Evolutionary conservation across 2,329 filamentous ascomycete species (phyloP).

Genomic region (Ambrosiella xylebori): DNA sequence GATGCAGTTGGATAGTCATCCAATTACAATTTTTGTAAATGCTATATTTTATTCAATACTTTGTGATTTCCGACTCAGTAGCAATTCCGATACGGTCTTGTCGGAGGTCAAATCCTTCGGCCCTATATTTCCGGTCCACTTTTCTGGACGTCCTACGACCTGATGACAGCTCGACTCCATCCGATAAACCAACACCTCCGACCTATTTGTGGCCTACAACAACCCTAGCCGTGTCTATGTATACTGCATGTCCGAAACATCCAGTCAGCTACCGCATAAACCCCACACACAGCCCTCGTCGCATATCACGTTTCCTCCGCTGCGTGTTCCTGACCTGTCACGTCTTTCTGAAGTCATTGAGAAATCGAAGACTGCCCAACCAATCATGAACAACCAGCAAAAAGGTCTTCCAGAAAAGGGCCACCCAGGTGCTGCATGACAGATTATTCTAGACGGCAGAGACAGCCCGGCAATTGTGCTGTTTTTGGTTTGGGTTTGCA

Average conservation of each 20-base stretch:
- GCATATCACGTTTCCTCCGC: neutral
- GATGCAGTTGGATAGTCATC: neutral
- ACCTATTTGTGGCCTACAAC: neutral
- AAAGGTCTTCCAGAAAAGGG: neutral
- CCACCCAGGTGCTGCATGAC: neutral
- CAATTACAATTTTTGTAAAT: neutral
- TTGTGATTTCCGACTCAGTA: neutral
- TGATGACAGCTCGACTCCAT: neutral
- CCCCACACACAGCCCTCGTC: neutral
- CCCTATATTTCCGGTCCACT: neutral
- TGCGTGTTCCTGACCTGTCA: neutral
- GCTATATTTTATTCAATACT: neutral
- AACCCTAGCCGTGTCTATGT: neutral
- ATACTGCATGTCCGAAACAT: neutral
- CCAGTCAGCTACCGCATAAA: neutral
- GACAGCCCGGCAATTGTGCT: neutral
- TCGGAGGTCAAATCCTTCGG: neutral
- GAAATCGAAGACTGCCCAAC: no score
- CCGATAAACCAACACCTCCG: neutral
- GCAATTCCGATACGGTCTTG: neutral
- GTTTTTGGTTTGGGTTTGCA: neutral
- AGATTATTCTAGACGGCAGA: neutral
- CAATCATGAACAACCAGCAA: neutral
- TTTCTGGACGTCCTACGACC: neutral
- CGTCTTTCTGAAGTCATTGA: no score